These are phyloP conservation scores for Albifimbria verrucaria DNA, from an alignment of 2,329 filamentous ascomycete genomes.

Conservation along the genomic window DNA sequence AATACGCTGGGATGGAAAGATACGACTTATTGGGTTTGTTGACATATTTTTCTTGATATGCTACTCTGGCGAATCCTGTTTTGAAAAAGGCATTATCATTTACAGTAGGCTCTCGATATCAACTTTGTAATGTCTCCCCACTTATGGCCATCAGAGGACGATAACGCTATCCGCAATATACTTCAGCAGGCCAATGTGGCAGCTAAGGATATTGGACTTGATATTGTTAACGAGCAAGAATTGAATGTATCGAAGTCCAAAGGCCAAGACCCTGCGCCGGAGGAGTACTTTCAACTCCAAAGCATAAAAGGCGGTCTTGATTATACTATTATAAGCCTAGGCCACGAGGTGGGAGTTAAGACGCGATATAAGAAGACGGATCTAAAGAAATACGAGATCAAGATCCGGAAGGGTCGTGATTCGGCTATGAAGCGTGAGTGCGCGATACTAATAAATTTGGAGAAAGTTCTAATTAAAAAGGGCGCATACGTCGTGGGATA, in stretches of 20 bases:
- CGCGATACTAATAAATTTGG: neutral
- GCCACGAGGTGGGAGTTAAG: constrained; percentile 5
- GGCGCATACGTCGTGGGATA: constrained; percentile 7
- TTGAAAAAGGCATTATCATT: constrained; percentile 13
- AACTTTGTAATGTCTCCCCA: neutral
- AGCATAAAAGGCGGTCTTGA: constrained; percentile 3
- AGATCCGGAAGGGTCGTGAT: constrained; percentile 4
- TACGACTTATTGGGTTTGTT: constrained; percentile 9
- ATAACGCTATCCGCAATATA: constrained; percentile 4
- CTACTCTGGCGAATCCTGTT: constrained; percentile 12
- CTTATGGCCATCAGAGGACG: constrained; percentile 1
- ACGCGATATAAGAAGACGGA: constrained; percentile 1
- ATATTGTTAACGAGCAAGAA: constrained; percentile 4
- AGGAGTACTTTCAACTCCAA: constrained; percentile 5
- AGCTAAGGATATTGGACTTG: constrained; percentile 3
- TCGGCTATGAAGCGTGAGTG: constrained; percentile 8
- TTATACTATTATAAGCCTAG: constrained; percentile 6
- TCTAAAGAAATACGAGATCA: constrained; percentile 4
- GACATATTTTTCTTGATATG: constrained; percentile 14
- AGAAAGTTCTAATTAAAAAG: neutral
- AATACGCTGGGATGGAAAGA: constrained; percentile 7
- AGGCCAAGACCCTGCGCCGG: neutral
- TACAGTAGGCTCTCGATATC: constrained; percentile 4
- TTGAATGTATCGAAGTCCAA: neutral
- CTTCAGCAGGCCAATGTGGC: constrained; percentile 2